These are phyloP conservation scores for Microdochium trichocladiopsis DNA, from an alignment of 2,329 filamentous ascomycete species.

Conservation along the genomic window DNA sequence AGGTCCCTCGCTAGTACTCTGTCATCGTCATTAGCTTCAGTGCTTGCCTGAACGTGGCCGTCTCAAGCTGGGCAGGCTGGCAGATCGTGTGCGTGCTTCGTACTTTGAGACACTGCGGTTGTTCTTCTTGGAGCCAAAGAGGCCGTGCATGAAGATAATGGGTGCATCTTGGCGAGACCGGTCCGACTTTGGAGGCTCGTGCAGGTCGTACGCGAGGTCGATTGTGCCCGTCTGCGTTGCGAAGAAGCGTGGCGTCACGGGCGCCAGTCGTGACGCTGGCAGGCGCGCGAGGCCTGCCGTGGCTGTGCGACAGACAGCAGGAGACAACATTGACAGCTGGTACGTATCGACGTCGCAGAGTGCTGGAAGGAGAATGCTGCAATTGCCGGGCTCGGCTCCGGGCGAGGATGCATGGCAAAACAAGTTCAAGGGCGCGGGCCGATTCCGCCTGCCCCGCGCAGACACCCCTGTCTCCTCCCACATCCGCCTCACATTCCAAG, in stretches of 20 bases:
- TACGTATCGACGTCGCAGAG: background rate
- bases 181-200: constrained; percentile 45
- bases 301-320: background rate
- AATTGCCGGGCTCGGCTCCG: background rate
- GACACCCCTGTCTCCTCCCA: too few relatives aligned
- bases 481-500: too few relatives aligned
- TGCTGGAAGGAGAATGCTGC: background rate
- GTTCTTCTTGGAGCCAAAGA: constrained; percentile 94
- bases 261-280: background rate
- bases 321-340: background rate
- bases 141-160: constrained; percentile 83
- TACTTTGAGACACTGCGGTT: constrained; percentile 93
- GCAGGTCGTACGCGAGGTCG: constrained; percentile 57
- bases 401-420: too few relatives aligned
- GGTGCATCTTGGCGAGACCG: constrained; percentile 42
- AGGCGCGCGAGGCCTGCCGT: background rate
- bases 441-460: background rate
- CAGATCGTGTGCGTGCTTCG: too few relatives aligned
- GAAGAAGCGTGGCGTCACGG: background rate
- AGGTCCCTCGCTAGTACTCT: constrained; percentile 78
- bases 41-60: background rate
- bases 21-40: background rate
- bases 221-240: constrained; percentile 9
- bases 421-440: background rate
- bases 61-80: background rate